These are phyloP conservation scores for Ehretia macrophylla DNA, from an alignment of 257 asterid species.

Conservation along the genomic window DNA sequence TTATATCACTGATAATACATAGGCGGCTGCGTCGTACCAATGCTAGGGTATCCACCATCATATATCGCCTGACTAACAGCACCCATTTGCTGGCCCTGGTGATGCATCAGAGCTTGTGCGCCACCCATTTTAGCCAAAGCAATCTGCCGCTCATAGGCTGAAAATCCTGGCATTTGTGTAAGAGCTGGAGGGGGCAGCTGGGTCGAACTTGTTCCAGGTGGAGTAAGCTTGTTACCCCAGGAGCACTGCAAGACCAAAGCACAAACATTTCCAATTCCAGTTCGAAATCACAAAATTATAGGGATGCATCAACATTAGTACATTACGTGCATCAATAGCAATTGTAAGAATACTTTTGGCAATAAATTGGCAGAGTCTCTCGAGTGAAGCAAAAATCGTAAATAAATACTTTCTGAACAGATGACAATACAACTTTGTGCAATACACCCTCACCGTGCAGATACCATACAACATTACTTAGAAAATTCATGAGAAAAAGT, in stretches of 20 bases:
- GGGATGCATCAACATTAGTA: no score
- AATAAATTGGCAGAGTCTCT: no score
- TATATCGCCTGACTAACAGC: conserved; percentile 48
- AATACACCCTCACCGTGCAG: no score
- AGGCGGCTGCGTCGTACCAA: conserved; percentile 47
- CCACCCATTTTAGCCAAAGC: conserved; percentile 55
- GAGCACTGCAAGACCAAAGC: conserved; percentile 62
- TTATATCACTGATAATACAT: conserved; percentile 48
- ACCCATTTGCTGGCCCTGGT: conserved; percentile 62
- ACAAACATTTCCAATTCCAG: no score
- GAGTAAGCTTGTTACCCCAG: conserved; percentile 90
- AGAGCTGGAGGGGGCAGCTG: conserved; percentile 78
- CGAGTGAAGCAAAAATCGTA: no score
- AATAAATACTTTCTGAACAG: no score
- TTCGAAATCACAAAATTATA: no score
- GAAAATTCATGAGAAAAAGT: no score
- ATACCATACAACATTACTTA: no score
- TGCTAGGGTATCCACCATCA: conserved; percentile 45
- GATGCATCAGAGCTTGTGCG: conserved; percentile 58
- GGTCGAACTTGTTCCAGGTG: conserved; percentile 61
- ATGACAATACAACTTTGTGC: no score
- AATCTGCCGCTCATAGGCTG: conserved; percentile 59
- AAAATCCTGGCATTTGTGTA: conserved; percentile 45
- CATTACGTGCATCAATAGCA: no score
- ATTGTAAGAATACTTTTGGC: no score